Conservation (phyloP, 768 basidiomycete genomes). For the Kwoniella europaea region DNA sequence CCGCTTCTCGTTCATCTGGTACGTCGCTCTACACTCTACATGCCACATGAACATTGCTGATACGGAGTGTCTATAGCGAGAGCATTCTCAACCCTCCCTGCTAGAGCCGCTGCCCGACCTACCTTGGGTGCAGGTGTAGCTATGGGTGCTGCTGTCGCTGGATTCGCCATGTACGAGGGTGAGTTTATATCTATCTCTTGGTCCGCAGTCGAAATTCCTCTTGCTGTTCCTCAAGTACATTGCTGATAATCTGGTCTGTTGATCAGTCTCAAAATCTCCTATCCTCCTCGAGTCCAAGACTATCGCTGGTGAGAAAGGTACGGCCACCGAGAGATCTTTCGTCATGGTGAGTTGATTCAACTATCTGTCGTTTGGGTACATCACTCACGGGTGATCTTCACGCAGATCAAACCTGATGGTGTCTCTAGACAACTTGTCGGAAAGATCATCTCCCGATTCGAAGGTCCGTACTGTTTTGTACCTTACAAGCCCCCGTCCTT, state of each 20-base stretch:
- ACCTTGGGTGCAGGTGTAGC: slow-evolving; percentile 32
- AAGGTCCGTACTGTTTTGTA: slow-evolving; percentile 25
- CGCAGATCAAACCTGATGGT: slow-evolving; percentile 54
- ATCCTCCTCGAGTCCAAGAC: slow-evolving; percentile 49
- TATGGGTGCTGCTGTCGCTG: slow-evolving; percentile 38
- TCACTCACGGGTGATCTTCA: not conserved
- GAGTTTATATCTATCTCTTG: not conserved
- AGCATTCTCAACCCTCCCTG: slow-evolving; percentile 46
- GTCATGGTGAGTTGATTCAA: slow-evolving; percentile 43
- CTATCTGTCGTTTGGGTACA: not conserved
- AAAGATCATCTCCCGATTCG: slow-evolving; percentile 54
- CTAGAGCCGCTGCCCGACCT: slow-evolving; percentile 29
- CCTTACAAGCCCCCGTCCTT: too few relatives aligned
- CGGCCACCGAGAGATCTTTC: slow-evolving; percentile 48
- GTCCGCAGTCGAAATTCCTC: not conserved
- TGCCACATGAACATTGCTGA: slow-evolving; percentile 12
- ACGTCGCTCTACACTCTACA: slow-evolving; percentile 10
- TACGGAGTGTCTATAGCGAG: slow-evolving; percentile 29
- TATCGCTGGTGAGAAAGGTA: slow-evolving; percentile 54
- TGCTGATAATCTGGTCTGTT: not conserved
- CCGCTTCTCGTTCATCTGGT: slow-evolving; percentile 50
- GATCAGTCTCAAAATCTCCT: slow-evolving; percentile 24
- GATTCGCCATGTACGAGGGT: slow-evolving; percentile 45
- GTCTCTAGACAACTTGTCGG: slow-evolving; percentile 53
- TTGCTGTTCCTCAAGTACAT: not conserved